Evolutionary conservation across 2,329 filamentous ascomycete genomes (phyloP), one percentile per base, ranked within the genome.

Genomic region (Chaetomiaceae sp.): DNA sequence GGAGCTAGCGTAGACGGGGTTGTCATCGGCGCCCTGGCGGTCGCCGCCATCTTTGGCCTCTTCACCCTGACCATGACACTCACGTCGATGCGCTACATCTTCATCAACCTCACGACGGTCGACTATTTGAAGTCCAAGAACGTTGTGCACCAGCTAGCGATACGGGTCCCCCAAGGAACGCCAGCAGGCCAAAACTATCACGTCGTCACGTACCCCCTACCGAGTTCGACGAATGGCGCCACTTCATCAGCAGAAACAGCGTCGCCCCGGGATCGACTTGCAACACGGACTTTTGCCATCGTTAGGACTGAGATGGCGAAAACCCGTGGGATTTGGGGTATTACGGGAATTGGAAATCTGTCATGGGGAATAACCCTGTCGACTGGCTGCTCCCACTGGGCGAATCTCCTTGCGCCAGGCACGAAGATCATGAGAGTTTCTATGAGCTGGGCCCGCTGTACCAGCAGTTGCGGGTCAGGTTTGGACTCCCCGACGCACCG

Each of bases 361-460:
- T 96, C 20, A 89, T 99, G 83, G 92, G 92, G 0, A 70, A 77
- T 41, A 79, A 70, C 17, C 57, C 83, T 2, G 54, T 85, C 13
- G 87, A 96, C 53, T 97, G 91, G 91, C 63, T 96, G 12, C 69
- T 96, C 1, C 92, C 92, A 0, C 66, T 95, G 30, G 81, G 75
- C 50, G 76, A 79, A 53, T 89, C 87, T 4, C 92, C 92, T 0
- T 92, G 87, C 65, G 77, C 77, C 44, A 77, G 79, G 47, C 86
- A 91, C 60, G 81, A 82, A 41, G 77, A 74, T 58, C 73, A 74
- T 52, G 75, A 79, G 55, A 84, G 86, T 60, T 81, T 87, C 51
- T 95, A 86, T 63, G 74, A 77, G 13, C 72, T 87, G 61, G 86
- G 86, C 0, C 76, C 76, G 4, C 72, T 82, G 3, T 73, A 92